Base-by-base conservation (phyloP, 495 filamentous ascomycete genomes). In the Penicillium ochrochloron region DNA sequence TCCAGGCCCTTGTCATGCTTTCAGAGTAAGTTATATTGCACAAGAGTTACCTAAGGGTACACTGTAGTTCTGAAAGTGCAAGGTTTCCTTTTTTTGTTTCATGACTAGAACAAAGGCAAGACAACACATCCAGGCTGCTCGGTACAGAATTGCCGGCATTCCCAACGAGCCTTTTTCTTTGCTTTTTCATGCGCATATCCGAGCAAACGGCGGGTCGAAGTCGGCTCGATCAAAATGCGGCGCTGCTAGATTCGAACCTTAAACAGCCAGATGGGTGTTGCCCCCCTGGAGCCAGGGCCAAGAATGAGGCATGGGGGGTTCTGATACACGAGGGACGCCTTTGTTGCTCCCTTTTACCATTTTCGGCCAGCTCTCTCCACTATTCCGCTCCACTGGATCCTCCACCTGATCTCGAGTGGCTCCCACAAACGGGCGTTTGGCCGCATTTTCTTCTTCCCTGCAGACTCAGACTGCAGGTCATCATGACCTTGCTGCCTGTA, bases 401-500 rank as follows among this genome's bases (percentile, higher is more conserved):
- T 37, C 53, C 62, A 64, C 65, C 46, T 50, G 35, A 31, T 52
- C 48, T 52, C 48, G 6, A 67, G 62, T 65, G 62, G 66, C 57
- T 61, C 58, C 31, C 37, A 65, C 69, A 66, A 64, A 71, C 64
- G 60, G 67, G 63, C 27, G 12, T 52, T 60, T 63, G 54, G 4
- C 33, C 29, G 59, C 23, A 59, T 62, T 70, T 66, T 66, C 54
- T 61, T 61, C 51, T 71, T 69, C 62, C 66, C 66, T 73, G 66
- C 71, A 71, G 64, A 11, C 60, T 67, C 71, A 71, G 64, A 11
- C 60, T 67, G 64, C 66, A 62, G 66, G 60, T 51, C 57, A 66
- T 66, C 41, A 19, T 60, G 41, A 34, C 66, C 59, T 57, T 69
- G 55, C 61, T 66, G 60, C 53, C 59, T 64, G 54, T 59, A 56